phyloP scores from a whole-genome alignment of 2,329 filamentous ascomycete genomes.

The Aspergillus tubingensis region DNA sequence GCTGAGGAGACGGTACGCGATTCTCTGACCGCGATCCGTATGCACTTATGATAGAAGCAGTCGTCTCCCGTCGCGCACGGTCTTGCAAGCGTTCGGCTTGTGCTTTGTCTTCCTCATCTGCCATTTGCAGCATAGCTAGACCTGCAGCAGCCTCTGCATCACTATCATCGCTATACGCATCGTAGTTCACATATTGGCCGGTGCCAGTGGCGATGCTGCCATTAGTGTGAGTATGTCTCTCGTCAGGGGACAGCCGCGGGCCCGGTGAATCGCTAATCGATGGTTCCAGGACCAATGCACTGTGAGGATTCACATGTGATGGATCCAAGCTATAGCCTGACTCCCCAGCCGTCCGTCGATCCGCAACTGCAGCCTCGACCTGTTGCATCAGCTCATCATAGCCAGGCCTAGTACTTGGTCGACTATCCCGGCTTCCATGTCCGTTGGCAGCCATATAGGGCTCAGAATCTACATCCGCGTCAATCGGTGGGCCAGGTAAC shows the following conservation, averaged over 20 bases:
- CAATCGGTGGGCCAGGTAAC: conserved; percentile 59
- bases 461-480: conserved; percentile 39
- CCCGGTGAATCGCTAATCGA: conserved; percentile 15
- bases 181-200: conserved; percentile 49
- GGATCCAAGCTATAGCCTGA: conserved; percentile 30
- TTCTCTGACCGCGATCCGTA: conserved; percentile 44
- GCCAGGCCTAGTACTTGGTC: conserved; percentile 42
- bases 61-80: conserved; percentile 60
- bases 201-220: conserved; percentile 47
- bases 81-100: conserved; percentile 48
- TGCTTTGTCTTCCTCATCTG: conserved; percentile 72
- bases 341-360: conserved; percentile 28
- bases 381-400: conserved; percentile 62
- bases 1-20: conserved; percentile 28
- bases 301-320: conserved; percentile 23
- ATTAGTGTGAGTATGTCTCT: conserved; percentile 52
- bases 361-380: conserved; percentile 56
- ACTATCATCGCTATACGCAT: conserved; percentile 69
- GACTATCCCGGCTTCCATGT: conserved; percentile 31
- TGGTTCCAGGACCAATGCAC: neutral
- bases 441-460: conserved; percentile 23
- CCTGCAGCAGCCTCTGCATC: conserved; percentile 87
- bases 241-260: conserved; percentile 43
- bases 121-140: conserved; percentile 77
- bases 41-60: conserved; percentile 52